Conservation (phyloP, 306 rosid species). For the Vigna unguiculata region DNA sequence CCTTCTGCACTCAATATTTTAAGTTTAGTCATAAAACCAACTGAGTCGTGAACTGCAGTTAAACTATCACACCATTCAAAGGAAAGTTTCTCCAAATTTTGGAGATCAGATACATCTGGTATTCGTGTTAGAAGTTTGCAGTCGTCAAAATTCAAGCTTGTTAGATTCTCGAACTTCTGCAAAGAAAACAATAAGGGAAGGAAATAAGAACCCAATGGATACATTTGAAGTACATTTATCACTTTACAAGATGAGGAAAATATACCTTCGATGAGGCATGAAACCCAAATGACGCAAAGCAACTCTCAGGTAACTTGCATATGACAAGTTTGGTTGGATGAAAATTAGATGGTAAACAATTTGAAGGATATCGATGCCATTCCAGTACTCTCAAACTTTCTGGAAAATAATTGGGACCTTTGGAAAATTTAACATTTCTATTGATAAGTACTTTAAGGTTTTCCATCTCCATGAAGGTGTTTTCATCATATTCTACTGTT, state of each 20-base stretch:
- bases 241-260: neutral
- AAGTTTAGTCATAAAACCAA: too few species aligned
- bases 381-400: neutral
- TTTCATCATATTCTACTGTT: too few species aligned
- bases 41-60: too few species aligned
- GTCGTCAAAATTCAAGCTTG: too few species aligned
- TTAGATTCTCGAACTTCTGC: conserved; percentile 31
- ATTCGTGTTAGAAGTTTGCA: too few species aligned
- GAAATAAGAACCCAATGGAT: neutral
- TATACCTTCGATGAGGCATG: neutral
- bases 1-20: too few species aligned
- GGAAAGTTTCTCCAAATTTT: too few species aligned
- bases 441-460: neutral
- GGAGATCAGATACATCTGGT: too few species aligned
- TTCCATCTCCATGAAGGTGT: neutral
- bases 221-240: neutral
- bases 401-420: neutral
- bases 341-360: neutral
- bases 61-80: too few species aligned
- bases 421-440: neutral
- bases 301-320: neutral
- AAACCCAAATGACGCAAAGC: neutral
- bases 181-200: neutral
- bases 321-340: neutral
- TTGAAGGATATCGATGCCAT: neutral